A percentile compares a stretch with the other conserved stretches of the same genome.
These are phyloP conservation scores for Stephanodiscus triporus DNA, from an alignment of 108 stramenopile species.

Conservation along the genomic window DNA sequence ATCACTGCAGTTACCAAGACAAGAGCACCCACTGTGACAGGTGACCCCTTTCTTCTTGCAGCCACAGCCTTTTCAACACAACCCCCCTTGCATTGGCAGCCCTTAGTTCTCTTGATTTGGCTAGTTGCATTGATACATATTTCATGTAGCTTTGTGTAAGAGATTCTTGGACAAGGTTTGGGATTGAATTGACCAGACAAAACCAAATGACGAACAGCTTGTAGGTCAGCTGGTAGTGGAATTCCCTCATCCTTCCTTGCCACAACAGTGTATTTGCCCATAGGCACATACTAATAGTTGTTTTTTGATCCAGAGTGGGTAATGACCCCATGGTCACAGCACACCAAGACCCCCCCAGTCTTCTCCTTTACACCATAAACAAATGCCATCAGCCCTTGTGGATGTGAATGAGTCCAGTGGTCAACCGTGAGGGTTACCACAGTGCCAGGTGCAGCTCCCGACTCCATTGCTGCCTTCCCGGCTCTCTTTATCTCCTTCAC, in stretches of 20 bases:
- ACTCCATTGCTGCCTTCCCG: not conserved
- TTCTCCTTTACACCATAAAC: not conserved
- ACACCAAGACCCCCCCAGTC: not conserved
- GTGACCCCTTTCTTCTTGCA: too few species aligned
- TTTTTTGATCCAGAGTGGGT: not conserved
- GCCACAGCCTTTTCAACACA: too few species aligned
- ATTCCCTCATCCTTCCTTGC: not conserved
- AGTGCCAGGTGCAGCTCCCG: not conserved
- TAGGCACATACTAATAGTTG: not conserved
- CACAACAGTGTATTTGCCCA: not conserved
- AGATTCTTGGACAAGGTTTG: not conserved
- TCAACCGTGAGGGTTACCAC: not conserved
- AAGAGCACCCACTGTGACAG: too few species aligned
- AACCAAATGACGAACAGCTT: not conserved
- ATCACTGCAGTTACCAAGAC: too few species aligned
- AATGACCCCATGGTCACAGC: not conserved
- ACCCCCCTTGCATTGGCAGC: too few species aligned
- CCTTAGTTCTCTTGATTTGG: not conserved
- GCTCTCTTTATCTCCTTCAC: not conserved
- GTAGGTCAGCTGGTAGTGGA: not conserved
- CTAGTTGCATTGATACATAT: not conserved
- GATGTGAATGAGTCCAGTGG: not conserved
- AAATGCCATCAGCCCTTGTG: not conserved
- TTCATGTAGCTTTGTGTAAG: not conserved
- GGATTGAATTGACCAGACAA: not conserved